These are phyloP conservation scores for Psilocybe tampanensis DNA, from an alignment of 768 basidiomycete species.

Conservation along the genomic window DNA sequence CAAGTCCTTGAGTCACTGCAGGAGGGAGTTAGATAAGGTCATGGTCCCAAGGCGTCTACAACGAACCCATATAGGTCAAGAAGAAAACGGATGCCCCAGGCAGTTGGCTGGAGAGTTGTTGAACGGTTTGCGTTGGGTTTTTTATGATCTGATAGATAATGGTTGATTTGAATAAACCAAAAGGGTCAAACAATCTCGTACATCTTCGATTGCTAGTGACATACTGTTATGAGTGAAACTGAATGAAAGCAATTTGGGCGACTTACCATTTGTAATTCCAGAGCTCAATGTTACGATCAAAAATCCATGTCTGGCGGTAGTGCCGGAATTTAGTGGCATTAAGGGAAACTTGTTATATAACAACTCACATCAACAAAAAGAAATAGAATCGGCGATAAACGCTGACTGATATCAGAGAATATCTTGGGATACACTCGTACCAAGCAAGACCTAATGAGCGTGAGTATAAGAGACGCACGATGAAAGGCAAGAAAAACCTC, in stretches of 20 bases:
- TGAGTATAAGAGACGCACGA: not conserved
- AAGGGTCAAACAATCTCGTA: constrained; percentile 1
- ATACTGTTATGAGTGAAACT: not conserved
- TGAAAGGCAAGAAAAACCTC: constrained; percentile 39
- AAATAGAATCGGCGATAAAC: constrained; percentile 74
- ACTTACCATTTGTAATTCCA: constrained; percentile 48
- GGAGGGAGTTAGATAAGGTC: not conserved
- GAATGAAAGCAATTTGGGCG: not conserved
- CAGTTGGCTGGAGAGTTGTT: constrained; percentile 47
- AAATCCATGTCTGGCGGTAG: constrained; percentile 59
- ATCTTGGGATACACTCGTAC: constrained; percentile 72
- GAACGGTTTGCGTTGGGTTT: constrained; percentile 44
- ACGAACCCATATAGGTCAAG: constrained; percentile 57
- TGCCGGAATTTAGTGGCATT: not conserved
- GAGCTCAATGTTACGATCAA: constrained; percentile 68
- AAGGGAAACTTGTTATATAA: not conserved
- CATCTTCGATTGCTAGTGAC: constrained; percentile 31
- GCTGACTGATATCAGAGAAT: constrained; percentile 67
- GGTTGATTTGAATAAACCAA: not conserved
- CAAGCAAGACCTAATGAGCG: constrained; percentile 48
- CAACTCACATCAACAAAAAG: constrained; percentile 57
- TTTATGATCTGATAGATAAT: constrained; percentile 35
- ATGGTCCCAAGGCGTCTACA: not conserved
- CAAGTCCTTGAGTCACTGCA: constrained; percentile 51
- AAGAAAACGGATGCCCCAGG: constrained; percentile 65